Evolutionary conservation across 2,329 filamentous ascomycete genomes (phyloP).

Genomic region (Ophiostoma ips): DNA sequence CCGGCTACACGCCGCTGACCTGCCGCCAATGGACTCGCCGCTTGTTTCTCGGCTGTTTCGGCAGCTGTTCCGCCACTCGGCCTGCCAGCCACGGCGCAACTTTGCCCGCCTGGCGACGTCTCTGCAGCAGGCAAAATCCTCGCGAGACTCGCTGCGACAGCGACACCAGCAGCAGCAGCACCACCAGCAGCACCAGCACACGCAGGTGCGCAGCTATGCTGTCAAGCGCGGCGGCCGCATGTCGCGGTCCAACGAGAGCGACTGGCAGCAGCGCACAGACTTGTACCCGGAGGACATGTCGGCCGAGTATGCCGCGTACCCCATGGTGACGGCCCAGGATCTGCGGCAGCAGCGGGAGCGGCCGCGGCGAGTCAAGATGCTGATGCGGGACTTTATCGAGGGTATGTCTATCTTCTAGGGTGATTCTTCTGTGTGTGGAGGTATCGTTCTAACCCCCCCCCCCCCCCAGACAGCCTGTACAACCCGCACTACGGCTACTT

Average conservation of each 20-base stretch:
- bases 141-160: slow-evolving; percentile 4
- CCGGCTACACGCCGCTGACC: neutral
- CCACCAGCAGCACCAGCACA: slow-evolving; percentile 6
- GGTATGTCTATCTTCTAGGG: slow-evolving; percentile 35
- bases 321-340: slow-evolving; percentile 71
- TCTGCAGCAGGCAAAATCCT: slow-evolving; percentile 25
- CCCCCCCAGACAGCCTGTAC: slow-evolving; percentile 64
- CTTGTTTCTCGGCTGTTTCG: slow-evolving; percentile 53
- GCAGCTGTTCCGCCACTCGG: slow-evolving; percentile 66
- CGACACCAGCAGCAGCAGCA: slow-evolving; percentile 21
- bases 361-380: slow-evolving; percentile 85
- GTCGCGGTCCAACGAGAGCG: slow-evolving; percentile 41
- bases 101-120: slow-evolving; percentile 24
- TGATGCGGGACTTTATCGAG: slow-evolving; percentile 94
- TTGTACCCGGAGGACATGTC: slow-evolving; percentile 62
- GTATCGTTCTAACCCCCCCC: neutral
- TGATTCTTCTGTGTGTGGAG: too few relatives aligned
- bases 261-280: slow-evolving; percentile 76
- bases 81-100: slow-evolving; percentile 42
- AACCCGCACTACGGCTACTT: slow-evolving; percentile 95
- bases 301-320: slow-evolving; percentile 69
- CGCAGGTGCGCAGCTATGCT: slow-evolving; percentile 15
- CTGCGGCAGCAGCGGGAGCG: slow-evolving; percentile 59
- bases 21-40: slow-evolving; percentile 12
- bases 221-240: slow-evolving; percentile 10